phyloP scores from a whole-genome alignment of 768 basidiomycete species.

The Lanmaoa rubissima region DNA sequence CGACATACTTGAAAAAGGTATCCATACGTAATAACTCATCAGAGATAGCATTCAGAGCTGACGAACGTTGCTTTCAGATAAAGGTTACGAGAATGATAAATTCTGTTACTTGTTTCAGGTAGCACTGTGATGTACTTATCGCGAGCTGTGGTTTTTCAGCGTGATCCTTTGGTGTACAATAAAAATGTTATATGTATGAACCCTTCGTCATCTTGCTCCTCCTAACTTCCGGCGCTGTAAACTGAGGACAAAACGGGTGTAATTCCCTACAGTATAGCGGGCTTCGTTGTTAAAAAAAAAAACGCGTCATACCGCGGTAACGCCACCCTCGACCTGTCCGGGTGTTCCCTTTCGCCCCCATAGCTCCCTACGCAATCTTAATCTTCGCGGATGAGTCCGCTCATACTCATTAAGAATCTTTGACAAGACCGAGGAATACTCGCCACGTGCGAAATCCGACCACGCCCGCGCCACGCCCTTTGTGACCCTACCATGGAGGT shows the following conservation, averaged over 20 bases:
- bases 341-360: background rate
- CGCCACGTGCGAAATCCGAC: background rate
- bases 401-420: background rate
- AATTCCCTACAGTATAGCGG: background rate
- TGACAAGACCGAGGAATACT: background rate
- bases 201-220: background rate
- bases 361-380: background rate
- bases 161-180: too few relatives aligned
- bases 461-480: background rate
- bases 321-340: background rate
- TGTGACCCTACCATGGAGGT: background rate
- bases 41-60: conserved; percentile 15
- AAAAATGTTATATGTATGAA: background rate
- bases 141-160: too few relatives aligned
- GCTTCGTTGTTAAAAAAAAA: background rate
- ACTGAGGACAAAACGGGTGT: background rate
- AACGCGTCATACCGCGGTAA: background rate
- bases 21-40: background rate
- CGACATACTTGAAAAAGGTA: background rate
- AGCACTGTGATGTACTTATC: too few relatives aligned
- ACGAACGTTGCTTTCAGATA: conserved; percentile 6
- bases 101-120: conserved; percentile 2
- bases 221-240: background rate
- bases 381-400: background rate
- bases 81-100: conserved; percentile 3